Evolutionary conservation across 768 basidiomycete genomes (phyloP), one percentile per base, ranked within the genome.

Genomic region (Hemileccinum rubropunctum): DNA sequence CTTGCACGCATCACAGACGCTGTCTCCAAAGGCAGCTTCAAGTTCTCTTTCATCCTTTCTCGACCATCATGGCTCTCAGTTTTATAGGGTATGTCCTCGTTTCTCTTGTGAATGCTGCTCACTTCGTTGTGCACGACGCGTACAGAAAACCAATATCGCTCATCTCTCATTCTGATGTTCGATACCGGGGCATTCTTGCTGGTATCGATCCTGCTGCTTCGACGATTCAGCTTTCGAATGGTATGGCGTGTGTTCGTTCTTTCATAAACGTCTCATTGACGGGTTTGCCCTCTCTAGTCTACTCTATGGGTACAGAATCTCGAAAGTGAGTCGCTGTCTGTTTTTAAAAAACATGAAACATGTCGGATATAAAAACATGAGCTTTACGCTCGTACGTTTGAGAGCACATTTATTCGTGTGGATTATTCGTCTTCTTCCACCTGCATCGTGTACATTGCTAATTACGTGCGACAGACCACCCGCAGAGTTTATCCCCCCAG

Each of bases 161-260:
- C 63, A 86, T 91, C 67, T 92, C 91, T 50, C 88, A 91, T 67
- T 90, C 88, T 44, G 91, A 91, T 80, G 88, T 93, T 53, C 86
- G 91, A 48, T 94, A 93, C 72, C 79, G 88, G 56, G 91, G 91
- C 53, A 91, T 89, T 54, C 76, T 94, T 41, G 88, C 88, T 42
- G 89, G 88, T 34, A 91, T 94, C 62, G 89, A 92, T 72, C 86
- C 91, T 30, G 79, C 74, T 53, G 86, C 86, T 43, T 90, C 88
- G 11, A 94, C 91, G 4, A 93, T 94, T 56, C 87, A 89, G 65
- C 79, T 93, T 33, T 88, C 87, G 28, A 91, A 91, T 78, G 91
- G 91, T 90, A 53, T 37, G 52, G n/a, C 50, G 37, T 59, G 48
- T 35, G 12, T 30, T 20, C 32, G 20, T n/a, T 41, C 53, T 21